Conservation (phyloP, 2,329 filamentous ascomycete species). For the Fusarium foetens region DNA sequence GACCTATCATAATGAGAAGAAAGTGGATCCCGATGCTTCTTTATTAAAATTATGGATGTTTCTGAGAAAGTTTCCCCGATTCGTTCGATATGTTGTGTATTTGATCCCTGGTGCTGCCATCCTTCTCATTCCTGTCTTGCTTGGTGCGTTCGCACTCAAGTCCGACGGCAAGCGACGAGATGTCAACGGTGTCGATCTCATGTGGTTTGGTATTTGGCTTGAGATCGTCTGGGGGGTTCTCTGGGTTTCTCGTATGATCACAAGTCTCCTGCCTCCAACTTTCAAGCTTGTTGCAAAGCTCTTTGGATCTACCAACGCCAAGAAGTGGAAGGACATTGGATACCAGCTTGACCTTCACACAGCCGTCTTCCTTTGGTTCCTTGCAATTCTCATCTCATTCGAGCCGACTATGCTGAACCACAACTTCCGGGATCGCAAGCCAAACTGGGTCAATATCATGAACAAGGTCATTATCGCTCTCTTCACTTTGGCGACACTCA, state of each 20-base stretch:
- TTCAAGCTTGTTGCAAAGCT: conserved; percentile 71
- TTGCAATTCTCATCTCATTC: conserved; percentile 87
- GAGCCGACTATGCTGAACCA: conserved; percentile 79
- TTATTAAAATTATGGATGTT: conserved; percentile 56
- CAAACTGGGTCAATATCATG: conserved; percentile 78
- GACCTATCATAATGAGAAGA: conserved; percentile 41
- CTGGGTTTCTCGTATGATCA: conserved; percentile 75
- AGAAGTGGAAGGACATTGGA: conserved; percentile 93
- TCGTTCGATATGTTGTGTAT: conserved; percentile 61
- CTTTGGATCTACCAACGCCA: conserved; percentile 83
- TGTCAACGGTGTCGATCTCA: conserved; percentile 72
- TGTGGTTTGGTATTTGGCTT: conserved; percentile 97
- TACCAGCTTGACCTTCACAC: conserved; percentile 85
- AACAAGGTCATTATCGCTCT: conserved; percentile 88
- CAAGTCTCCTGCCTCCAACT: conserved; percentile 59
- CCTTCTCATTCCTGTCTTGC: conserved; percentile 59
- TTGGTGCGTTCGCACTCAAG: conserved; percentile 55
- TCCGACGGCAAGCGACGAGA: conserved; percentile 52
- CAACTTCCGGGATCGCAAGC: conserved; percentile 47
- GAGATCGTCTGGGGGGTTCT: conserved; percentile 92
- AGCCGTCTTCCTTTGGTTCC: conserved; percentile 91
- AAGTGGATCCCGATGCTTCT: conserved; percentile 48
- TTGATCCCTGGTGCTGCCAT: conserved; percentile 57
- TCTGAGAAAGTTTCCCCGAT: conserved; percentile 61
- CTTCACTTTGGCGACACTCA: conserved; percentile 83